These are phyloP conservation scores for Escallonia herrerae DNA, from an alignment of 129 eudicot species.

Conservation along the genomic window DNA sequence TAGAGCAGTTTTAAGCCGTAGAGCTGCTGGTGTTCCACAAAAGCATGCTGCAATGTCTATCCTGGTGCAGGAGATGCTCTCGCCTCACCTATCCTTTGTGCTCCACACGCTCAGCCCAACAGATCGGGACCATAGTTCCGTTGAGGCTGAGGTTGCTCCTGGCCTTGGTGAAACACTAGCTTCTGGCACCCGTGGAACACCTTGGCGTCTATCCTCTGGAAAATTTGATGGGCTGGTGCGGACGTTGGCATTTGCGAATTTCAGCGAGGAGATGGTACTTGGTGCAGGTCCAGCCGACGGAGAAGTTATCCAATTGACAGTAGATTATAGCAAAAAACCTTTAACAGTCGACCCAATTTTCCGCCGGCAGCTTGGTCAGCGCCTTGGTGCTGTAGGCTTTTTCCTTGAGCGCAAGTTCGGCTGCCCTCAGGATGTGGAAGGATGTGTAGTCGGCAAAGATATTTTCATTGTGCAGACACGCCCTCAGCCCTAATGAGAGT, in stretches of 20 bases:
- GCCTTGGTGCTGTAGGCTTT: slow-evolving; percentile 76
- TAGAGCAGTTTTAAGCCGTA: slow-evolving; percentile 82
- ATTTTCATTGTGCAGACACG: slow-evolving; percentile 79
- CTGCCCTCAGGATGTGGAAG: slow-evolving; percentile 84
- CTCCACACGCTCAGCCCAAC: slow-evolving; percentile 86
- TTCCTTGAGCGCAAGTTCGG: slow-evolving; percentile 80
- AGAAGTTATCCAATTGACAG: slow-evolving; percentile 57
- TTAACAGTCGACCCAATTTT: slow-evolving; percentile 70
- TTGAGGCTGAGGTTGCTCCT: slow-evolving; percentile 86
- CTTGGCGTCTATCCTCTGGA: slow-evolving; percentile 76
- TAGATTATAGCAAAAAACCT: slow-evolving; percentile 83
- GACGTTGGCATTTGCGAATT: slow-evolving; percentile 82
- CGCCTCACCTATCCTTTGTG: slow-evolving; percentile 83
- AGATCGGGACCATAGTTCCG: slow-evolving; percentile 42
- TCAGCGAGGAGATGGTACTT: slow-evolving; percentile 81
- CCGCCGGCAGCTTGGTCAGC: slow-evolving; percentile 66
- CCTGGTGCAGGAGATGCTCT: slow-evolving; percentile 84
- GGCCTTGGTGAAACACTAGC: slow-evolving; percentile 93
- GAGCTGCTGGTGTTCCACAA: slow-evolving; percentile 77
- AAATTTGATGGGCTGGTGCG: slow-evolving; percentile 66
- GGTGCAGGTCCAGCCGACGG: slow-evolving; percentile 60
- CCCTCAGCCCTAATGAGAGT: slow-evolving; percentile 62
- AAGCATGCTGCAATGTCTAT: slow-evolving; percentile 73
- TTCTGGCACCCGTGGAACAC: slow-evolving; percentile 86
- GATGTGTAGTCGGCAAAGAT: slow-evolving; percentile 82